Conservation (phyloP, 805 yeast genomes). For the Wickerhamomyces subpelliculosus region DNA sequence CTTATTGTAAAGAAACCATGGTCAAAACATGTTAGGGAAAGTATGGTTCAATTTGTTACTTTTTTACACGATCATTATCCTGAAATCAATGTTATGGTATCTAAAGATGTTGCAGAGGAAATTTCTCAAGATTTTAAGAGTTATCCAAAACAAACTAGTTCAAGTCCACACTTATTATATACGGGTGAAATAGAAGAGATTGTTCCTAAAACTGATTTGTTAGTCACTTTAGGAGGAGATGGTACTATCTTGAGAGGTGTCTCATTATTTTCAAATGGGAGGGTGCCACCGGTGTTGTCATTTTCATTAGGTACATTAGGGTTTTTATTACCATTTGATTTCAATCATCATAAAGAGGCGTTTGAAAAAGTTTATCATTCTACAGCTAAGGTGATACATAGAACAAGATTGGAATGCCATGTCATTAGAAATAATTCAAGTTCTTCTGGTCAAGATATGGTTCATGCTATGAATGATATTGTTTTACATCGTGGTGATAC, state of each 20-base stretch:
- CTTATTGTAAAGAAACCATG: conserved; percentile 82
- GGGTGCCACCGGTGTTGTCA: conserved; percentile 83
- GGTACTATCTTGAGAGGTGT: conserved; percentile 88
- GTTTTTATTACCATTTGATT: conserved; percentile 81
- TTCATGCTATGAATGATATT: conserved; percentile 90
- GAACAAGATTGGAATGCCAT: conserved; percentile 77
- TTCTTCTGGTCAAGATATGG: conserved; percentile 23
- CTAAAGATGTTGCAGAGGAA: conserved; percentile 69
- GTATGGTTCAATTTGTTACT: conserved; percentile 58
- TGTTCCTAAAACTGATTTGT: conserved; percentile 61
- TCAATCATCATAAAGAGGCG: conserved; percentile 49
- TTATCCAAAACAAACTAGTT: conserved; percentile 15
- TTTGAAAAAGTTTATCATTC: conserved; percentile 62
- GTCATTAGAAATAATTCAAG: conserved; percentile 31
- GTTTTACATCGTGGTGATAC: conserved; percentile 82
- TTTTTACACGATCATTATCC: conserved; percentile 61
- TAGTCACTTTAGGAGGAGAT: conserved; percentile 93
- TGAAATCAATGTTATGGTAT: conserved; percentile 68
- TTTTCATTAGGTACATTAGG: conserved; percentile 91
- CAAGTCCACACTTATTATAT: conserved; percentile 37
- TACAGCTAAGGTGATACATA: conserved; percentile 63
- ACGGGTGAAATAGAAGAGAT: conserved; percentile 57
- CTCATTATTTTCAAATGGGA: conserved; percentile 59
- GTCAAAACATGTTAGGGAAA: conserved; percentile 54
- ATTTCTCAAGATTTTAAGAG: conserved; percentile 28